Base-by-base conservation (phyloP, 1,284 basidiomycete genomes). In the Sporisorium iseilematis-ciliati region DNA sequence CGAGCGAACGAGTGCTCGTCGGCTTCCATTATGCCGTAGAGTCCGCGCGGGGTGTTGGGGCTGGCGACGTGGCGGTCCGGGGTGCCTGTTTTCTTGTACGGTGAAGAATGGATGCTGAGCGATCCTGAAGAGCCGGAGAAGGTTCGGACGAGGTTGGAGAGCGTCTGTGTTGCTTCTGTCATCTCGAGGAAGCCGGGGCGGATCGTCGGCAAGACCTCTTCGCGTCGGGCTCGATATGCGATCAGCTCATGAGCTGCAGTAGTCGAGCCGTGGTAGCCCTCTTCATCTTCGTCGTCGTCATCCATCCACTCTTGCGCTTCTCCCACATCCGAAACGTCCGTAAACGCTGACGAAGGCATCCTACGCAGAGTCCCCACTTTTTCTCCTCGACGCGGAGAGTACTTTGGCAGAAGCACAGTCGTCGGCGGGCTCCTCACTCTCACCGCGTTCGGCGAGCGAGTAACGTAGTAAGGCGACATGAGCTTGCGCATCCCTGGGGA, bases 161-260 rank as follows among this genome's bases (percentile, higher is more conserved):
- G 60, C 2, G 63, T 63, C 8, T 69, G 56, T 5, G 66, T 69
- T 2, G 59, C 66, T 46, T 75, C 66, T 23, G 23, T 57, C 66
- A 70, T 75, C 29, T 75, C 72, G 7, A 75, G 40, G 18, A 75
- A 75, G 6, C 72, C 72, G 0, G 72, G 72, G 2, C 63, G 53
- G 25, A 33, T 45, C 12, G 56, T 45, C 4, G 63, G 49, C 4
- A 57, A n/a, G 1, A 26, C n/a, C 7, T 56, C 61, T 23, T 65
- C 49, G 25, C 67, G 40, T 26, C 54, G 46, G n/a, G 48, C 21
- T 38, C 54, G 50, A 6, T 63, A 26, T 3, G 55, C 29, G 3
- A 25, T 7, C 6, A 55, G 48, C n/a, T 65, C 63, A 18, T 21
- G 16, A 16, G 20, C n/a, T 3, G n/a, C 26, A 8, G 38, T 11